These are phyloP conservation scores for Aspergillus sergii DNA, from an alignment of 2,329 filamentous ascomycete genomes.

Conservation along the genomic window DNA sequence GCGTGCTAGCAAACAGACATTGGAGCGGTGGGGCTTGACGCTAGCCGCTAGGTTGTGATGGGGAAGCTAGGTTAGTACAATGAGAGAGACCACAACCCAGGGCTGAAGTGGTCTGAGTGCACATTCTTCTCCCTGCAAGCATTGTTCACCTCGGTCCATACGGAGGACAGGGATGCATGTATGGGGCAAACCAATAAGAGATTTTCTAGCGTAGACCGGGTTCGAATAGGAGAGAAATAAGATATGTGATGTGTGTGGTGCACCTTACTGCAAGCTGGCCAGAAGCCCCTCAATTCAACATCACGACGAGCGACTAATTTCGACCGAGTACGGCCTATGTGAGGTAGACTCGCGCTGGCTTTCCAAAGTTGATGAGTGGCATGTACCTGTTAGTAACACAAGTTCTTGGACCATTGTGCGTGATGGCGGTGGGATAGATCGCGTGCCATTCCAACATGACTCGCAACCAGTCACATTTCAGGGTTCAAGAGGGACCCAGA, in stretches of 20 bases:
- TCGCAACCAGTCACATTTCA: slow-evolving; percentile 21
- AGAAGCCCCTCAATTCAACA: background rate
- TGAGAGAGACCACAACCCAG: background rate
- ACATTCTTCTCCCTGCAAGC: slow-evolving; percentile 7
- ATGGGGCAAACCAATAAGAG: background rate
- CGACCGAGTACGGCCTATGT: background rate
- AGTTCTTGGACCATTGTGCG: slow-evolving; percentile 3
- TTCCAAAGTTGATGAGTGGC: slow-evolving; percentile 1
- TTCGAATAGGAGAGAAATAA: background rate
- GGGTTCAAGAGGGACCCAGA: slow-evolving; percentile 1
- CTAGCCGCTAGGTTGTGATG: slow-evolving; percentile 1
- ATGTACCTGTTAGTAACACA: background rate
- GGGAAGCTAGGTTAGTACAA: background rate
- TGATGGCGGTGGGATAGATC: slow-evolving; percentile 15
- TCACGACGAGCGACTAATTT: background rate
- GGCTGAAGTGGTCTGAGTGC: background rate
- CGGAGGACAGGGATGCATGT: background rate
- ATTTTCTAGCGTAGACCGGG: background rate
- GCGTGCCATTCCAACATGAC: slow-evolving; percentile 7
- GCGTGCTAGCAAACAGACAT: background rate
- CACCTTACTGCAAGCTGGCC: background rate
- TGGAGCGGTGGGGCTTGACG: slow-evolving; percentile 1
- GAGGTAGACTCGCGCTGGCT: background rate
- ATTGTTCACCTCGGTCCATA: background rate
- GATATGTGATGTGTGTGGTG: slow-evolving; percentile 1